Conservation (phyloP, 352 stramenopile genomes). For the Plasmopara halstedii region DNA sequence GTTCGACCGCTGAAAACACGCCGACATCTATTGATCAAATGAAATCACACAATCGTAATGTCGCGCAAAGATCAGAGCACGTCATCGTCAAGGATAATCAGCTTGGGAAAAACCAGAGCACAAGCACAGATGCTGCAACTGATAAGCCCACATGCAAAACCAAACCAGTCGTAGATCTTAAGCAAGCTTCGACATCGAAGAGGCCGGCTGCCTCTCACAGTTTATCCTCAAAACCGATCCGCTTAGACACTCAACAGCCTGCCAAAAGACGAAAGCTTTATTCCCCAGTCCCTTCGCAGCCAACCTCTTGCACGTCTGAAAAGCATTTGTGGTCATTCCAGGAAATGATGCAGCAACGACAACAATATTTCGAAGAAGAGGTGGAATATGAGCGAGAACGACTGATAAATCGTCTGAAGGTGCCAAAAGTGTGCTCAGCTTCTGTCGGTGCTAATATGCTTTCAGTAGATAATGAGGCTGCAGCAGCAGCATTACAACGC, state of each 20-base stretch:
- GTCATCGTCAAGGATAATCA: conserved; percentile 14
- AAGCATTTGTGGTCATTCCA: conserved; percentile 32
- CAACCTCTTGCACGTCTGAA: conserved; percentile 5
- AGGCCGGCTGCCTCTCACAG: conserved; percentile 1
- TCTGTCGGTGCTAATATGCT: conserved; percentile 4
- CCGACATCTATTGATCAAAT: neutral
- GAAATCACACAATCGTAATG: conserved; percentile 1
- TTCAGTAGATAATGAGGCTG: conserved; percentile 33
- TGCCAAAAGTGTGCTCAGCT: conserved; percentile 35
- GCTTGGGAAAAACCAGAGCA: neutral
- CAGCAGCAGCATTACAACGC: conserved; percentile 49
- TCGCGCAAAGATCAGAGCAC: conserved; percentile 6
- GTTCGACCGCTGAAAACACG: neutral
- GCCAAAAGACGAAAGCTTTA: conserved; percentile 23
- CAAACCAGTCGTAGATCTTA: neutral
- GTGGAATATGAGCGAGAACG: conserved; percentile 25
- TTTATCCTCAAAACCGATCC: conserved; percentile 5
- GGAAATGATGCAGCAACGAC: conserved; percentile 30
- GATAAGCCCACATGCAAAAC: neutral
- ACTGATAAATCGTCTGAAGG: conserved; percentile 21
- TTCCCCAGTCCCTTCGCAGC: conserved; percentile 3
- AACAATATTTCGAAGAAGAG: conserved; percentile 39
- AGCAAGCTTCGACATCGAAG: conserved; percentile 3
- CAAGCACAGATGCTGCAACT: neutral
- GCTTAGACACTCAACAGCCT: conserved; percentile 13